Evolutionary conservation across 202 grass and related monocot species (phyloP).

Genomic region (Setaria italica): DNA sequence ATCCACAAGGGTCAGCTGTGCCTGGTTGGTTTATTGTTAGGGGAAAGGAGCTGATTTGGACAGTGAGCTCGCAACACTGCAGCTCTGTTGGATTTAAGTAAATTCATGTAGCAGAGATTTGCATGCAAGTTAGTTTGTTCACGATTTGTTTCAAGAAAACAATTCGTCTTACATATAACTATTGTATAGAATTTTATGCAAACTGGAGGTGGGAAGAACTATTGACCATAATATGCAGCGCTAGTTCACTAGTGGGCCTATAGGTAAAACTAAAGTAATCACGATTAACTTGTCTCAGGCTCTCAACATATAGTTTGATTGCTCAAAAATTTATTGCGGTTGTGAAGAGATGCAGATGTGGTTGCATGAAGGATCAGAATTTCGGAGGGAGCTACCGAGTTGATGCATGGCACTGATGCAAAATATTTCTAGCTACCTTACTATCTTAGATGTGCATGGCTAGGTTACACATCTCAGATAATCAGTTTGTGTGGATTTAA

Average conservation of each 20-base stretch:
- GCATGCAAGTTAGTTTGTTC: conserved; percentile 32
- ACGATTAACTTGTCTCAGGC: background rate
- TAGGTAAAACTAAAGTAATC: background rate
- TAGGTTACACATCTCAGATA: background rate
- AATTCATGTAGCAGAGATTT: background rate
- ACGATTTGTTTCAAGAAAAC: background rate
- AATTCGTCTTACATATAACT: background rate
- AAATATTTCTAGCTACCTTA: background rate
- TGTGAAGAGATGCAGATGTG: background rate
- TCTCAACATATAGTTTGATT: conserved; percentile 8
- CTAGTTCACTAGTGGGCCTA: conserved; percentile 8
- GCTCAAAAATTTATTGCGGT: background rate
- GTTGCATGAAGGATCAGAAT: background rate
- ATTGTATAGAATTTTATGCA: background rate
- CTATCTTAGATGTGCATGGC: conserved; percentile 31
- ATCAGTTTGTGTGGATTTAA: conserved; percentile 10
- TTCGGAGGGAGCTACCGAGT: background rate
- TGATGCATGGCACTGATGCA: background rate
- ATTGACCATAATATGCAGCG: background rate
- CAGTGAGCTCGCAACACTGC: background rate
- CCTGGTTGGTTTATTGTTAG: background rate
- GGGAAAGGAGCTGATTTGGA: background rate
- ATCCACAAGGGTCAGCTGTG: background rate
- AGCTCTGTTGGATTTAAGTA: conserved; percentile 16
- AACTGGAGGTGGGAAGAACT: background rate